Conservation (phyloP, 2,329 filamentous ascomycete genomes). For the Meredithiella fracta region DNA sequence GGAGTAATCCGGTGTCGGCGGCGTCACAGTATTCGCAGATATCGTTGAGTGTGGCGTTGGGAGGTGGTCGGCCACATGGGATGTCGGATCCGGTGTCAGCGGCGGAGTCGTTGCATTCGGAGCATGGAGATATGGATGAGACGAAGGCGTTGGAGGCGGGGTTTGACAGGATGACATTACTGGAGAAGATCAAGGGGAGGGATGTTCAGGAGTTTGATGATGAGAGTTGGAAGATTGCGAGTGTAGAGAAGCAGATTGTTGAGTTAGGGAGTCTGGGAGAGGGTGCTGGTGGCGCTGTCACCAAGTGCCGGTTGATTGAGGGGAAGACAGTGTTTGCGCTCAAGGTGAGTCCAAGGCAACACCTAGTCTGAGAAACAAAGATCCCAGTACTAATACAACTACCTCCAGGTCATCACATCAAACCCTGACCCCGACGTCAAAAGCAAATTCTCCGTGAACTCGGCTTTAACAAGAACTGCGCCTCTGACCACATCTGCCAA, state of each 20-base stretch:
- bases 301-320: conserved; percentile 71
- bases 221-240: conserved; percentile 86
- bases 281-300: conserved; percentile 90
- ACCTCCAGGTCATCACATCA: conserved; percentile 78
- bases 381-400: neutral
- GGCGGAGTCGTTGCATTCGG: conserved; percentile 54
- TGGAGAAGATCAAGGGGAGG: conserved; percentile 40
- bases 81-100: conserved; percentile 78
- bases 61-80: conserved; percentile 50
- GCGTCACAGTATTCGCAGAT: conserved; percentile 74
- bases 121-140: conserved; percentile 66
- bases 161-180: conserved; percentile 55
- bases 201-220: conserved; percentile 94
- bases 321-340: conserved; percentile 91
- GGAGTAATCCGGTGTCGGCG: conserved; percentile 69
- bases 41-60: conserved; percentile 35
- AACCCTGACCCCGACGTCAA: conserved; percentile 96
- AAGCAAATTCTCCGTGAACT: conserved; percentile 95
- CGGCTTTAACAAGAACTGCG: conserved; percentile 94
- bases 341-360: conserved; percentile 52
- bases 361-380: too few species aligned
- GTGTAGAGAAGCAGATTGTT: conserved; percentile 69
- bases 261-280: conserved; percentile 85
- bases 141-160: conserved; percentile 53
- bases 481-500: conserved; percentile 86